Base-by-base conservation (phyloP, 2,329 filamentous ascomycete genomes). In the Neonectria faginata region DNA sequence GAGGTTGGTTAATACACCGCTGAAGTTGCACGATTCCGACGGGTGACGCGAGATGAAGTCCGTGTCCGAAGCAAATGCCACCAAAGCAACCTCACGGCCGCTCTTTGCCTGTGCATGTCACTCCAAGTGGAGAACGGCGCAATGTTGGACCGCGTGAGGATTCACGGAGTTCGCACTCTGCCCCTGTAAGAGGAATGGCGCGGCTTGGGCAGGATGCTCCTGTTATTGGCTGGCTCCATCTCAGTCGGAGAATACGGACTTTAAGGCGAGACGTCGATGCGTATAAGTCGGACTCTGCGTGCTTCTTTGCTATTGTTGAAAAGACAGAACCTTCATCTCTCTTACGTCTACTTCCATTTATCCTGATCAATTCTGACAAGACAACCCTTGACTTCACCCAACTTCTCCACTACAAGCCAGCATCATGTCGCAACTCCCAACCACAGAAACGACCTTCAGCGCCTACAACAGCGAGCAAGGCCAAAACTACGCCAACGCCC, bases 381-480 rank as follows among this genome's bases (percentile, higher is more conserved):
- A 12, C 16, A 31, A 16, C 45, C 8, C 20, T 9, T 5, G 9
- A 29, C 29, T 29, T 29, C 29, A 25, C 25, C 25, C 25, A 25
- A 25, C 25, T 25, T 25, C 8, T 10, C 9, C 8, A 29, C 29
- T 29, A 10, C 25, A n/a, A 29, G 25, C 25, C 25, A 25, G 25
- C 25, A 25, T 25, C 54, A 44, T 57, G 45, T 52, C 44, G 45
- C 18, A 18, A 11, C n/a, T 29, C 14, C 16, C 44, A 2, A 14
- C 57, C 11, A 44, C 51, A 9, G 67, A 72, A 59, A 71, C 74
- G 27, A 86, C 83, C 0, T 86, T 87, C 74, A 76, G 78, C 29
- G 71, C 76, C 31, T 86, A 82, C 75, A 81, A 44, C 18, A 11
- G 61, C 3, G 72, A 79, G 3, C 79, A 86, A 65, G 83, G 81